Percentiles rank a stretch among this genome's conserved stretches.
phyloP scores from a whole-genome alignment of 2,329 filamentous ascomycete genomes.

The Lecanicillium sp. region DNA sequence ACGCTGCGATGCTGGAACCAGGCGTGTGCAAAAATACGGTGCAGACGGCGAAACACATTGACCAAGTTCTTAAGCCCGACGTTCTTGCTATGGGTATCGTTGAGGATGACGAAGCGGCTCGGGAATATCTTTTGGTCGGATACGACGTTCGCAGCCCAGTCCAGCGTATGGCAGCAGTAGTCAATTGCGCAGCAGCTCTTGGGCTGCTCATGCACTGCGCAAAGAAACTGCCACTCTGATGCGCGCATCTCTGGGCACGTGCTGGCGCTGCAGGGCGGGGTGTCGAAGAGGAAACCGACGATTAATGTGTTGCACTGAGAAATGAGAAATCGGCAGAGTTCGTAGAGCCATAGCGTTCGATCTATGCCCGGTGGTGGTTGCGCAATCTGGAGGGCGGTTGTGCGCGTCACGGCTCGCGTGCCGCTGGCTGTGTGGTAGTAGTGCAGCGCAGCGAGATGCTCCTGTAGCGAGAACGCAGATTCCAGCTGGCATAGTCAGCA shows the following conservation, averaged over 20 bases:
- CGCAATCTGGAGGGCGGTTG: constrained; percentile 68
- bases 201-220: constrained; percentile 91
- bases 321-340: constrained; percentile 92
- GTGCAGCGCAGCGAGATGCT: constrained; percentile 91
- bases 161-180: constrained; percentile 97
- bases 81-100: constrained; percentile 51
- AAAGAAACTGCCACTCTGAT: constrained; percentile 97
- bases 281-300: constrained; percentile 86
- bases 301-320: constrained; percentile 91
- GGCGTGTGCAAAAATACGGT: constrained; percentile 95
- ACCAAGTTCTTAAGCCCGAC: constrained; percentile 74
- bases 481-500: constrained; percentile 59
- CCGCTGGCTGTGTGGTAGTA: constrained; percentile 65
- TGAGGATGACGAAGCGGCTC: constrained; percentile 60
- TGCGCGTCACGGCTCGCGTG: constrained; percentile 65
- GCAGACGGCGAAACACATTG: constrained; percentile 89
- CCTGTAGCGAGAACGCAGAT: constrained; percentile 93
- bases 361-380: constrained; percentile 76
- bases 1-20: constrained; percentile 97
- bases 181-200: constrained; percentile 98
- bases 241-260: constrained; percentile 98
- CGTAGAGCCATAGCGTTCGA: constrained; percentile 90
- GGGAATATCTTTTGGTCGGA: constrained; percentile 95
- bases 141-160: constrained; percentile 93
- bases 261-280: constrained; percentile 75